Base-by-base conservation (phyloP, 768 basidiomycete genomes). In the Boletus reticulatus region DNA sequence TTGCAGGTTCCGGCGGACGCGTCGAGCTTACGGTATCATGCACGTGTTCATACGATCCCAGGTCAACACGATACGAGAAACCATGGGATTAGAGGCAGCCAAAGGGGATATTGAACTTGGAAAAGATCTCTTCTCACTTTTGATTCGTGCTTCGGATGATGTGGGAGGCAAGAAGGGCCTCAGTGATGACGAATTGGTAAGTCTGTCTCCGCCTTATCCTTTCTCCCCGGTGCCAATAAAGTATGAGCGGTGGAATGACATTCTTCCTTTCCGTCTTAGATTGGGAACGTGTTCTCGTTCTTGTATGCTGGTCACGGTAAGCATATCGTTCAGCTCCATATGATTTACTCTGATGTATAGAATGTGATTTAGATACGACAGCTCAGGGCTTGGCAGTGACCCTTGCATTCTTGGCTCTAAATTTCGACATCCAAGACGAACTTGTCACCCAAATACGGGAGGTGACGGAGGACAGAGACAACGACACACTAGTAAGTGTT, bases 221-320 rank as follows among this genome's bases (percentile, higher is more conserved):
- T 34, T 34, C 34, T 14, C 12, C 1, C 10, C 34, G 0, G 34
- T 27, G 27, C 27, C 27, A 27, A 27, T 27, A 34, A 34, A 34
- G 13, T 34, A 7, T 11, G 34, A 14, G 34, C 13, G 34, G 13
- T 7, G 11, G 34, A 34, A 39, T 10, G 6, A 41, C 24, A 16
- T 5, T 6, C 4, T 31, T 43, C 6, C 34, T 29, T 29, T 11
- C 34, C 34, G 34, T 17, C 36, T 13, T 29, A 81, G 80, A 79
- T 83, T 48, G 81, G 81, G 6, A 81, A 83, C 48, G 66, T 80
- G 1, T 83, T 75, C 58, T 58, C 76, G 10, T 70, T 82, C 64
- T 70, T 86, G 27, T 77, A 82, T 46, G 84, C 83, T 31, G 84
- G 84, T 14, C 82, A 84, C 59, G 82, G 81, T 81, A 56, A 16